Evolutionary conservation across 768 basidiomycete species (phyloP), one percentile per base, ranked within the genome.

Genomic region (Psilocybe cubensis): DNA sequence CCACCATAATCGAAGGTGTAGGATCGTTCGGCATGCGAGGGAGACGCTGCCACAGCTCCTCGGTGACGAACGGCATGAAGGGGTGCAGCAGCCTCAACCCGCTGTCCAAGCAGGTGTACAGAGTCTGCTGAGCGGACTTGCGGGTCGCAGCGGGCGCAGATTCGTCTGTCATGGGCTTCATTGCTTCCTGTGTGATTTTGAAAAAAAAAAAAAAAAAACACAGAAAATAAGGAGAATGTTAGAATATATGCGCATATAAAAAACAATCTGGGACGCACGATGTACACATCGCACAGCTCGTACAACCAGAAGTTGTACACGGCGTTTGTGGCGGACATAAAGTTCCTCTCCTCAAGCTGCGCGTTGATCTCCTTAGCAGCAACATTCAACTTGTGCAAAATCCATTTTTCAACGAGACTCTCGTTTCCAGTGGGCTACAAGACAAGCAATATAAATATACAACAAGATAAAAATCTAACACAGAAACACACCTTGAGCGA

Each of bases 1-100:
- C 82, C 18, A 98, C 74, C 92, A 96, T 96, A 70, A 99, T 94
- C 0, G 94, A 94, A 6, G 87, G 85, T 9, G 89, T 92, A 8
- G 80, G 62, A 69, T 98, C 95, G 38, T 88, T 88, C 1, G 89
- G 85, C 58, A 95, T 79, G 17, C 96, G 81, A 0, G 96, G 95
- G 2, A 99, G 79, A 25, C 97, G 86, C 71, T 99, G 97, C 97
- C 97, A 99, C 10, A 99, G 77, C 72, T 98, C 97, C 74, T 99
- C 97, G 3, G 97, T 98, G 28, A 99, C 92, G 72, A 91, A 99
- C 1, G 97, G 97, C 97, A 98, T 99, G 78, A 98, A 95, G 0
- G 97, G 97, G 72, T 98, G 97, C 1, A 98, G 79, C 2, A 99
- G 79, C 18, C 89, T 86, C 52, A 99, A 79, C 9, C 96, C 97